A percentile compares a stretch with the other conserved stretches of the same genome.
These are phyloP conservation scores for Coprinellus micaceus DNA, from an alignment of 768 basidiomycete genomes.

Conservation along the genomic window DNA sequence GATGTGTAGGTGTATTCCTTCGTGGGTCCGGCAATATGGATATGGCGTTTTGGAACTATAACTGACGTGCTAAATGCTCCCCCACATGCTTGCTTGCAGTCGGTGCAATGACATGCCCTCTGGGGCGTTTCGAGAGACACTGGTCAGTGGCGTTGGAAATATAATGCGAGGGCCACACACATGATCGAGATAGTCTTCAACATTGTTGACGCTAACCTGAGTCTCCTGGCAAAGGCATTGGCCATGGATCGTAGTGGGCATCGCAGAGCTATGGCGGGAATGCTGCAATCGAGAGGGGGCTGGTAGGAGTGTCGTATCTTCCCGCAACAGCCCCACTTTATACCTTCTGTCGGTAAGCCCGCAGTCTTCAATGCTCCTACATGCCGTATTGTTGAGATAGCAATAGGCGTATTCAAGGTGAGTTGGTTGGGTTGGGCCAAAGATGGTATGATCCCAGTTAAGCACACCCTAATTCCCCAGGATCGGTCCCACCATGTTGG, in stretches of 20 bases:
- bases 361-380: background rate
- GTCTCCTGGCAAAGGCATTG: conserved; percentile 3
- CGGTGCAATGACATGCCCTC: conserved; percentile 3
- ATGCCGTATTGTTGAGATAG: too few species aligned
- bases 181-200: conserved; percentile 1
- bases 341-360: background rate
- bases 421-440: too few species aligned
- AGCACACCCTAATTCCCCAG: too few species aligned
- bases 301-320: background rate
- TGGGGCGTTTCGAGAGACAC: background rate
- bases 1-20: background rate
- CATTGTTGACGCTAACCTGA: background rate
- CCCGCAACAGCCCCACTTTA: background rate
- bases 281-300: background rate
- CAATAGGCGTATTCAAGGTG: too few species aligned
- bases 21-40: background rate
- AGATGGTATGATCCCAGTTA: too few species aligned
- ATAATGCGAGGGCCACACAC: background rate
- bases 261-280: background rate
- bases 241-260: conserved; percentile 2
- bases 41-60: background rate
- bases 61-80: conserved; percentile 1
- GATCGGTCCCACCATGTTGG: background rate
- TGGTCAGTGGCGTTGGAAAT: background rate
- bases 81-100: conserved; percentile 1